phyloP scores from a whole-genome alignment of 495 filamentous ascomycete species.

The Neurospora tetrasperma region DNA sequence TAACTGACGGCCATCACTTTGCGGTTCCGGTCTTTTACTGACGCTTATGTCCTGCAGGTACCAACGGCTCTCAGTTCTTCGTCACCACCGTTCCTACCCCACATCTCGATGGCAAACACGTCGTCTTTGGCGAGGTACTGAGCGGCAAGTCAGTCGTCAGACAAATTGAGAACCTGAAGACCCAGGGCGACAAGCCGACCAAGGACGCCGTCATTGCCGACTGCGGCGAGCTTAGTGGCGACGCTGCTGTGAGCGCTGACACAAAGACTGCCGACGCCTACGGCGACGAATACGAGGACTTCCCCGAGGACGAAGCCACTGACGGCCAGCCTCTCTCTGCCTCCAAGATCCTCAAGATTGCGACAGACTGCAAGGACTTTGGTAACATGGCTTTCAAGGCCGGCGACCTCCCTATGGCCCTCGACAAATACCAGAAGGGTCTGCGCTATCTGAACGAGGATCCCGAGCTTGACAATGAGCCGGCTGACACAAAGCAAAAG shows the following conservation, averaged over 20 bases:
- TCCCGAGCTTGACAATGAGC: constrained; percentile 58
- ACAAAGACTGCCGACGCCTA: constrained; percentile 62
- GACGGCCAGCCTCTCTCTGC: constrained; percentile 43
- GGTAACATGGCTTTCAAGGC: constrained; percentile 88
- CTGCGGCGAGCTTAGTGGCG: constrained; percentile 74
- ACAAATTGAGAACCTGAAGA: constrained; percentile 80
- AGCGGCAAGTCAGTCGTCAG: constrained; percentile 85
- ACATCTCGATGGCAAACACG: constrained; percentile 93
- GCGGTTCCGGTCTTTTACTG: constrained; percentile 9
- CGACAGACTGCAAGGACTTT: constrained; percentile 78
- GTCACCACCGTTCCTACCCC: constrained; percentile 88
- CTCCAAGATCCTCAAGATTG: constrained; percentile 62
- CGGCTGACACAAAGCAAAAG: constrained; percentile 52
- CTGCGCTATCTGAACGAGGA: constrained; percentile 90
- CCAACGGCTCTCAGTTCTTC: constrained; percentile 98
- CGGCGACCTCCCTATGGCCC: constrained; percentile 54
- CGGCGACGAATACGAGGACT: constrained; percentile 93
- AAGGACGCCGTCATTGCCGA: constrained; percentile 64
- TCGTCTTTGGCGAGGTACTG: constrained; percentile 94
- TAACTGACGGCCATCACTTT: not conserved
- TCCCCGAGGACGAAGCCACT: constrained; percentile 68
- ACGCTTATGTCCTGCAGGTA: constrained; percentile 35
- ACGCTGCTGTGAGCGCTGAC: constrained; percentile 50
- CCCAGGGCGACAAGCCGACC: constrained; percentile 69
- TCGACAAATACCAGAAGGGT: constrained; percentile 97